These are phyloP conservation scores for Psilocybe cubensis DNA, from an alignment of 768 basidiomycete species.

Conservation along the genomic window DNA sequence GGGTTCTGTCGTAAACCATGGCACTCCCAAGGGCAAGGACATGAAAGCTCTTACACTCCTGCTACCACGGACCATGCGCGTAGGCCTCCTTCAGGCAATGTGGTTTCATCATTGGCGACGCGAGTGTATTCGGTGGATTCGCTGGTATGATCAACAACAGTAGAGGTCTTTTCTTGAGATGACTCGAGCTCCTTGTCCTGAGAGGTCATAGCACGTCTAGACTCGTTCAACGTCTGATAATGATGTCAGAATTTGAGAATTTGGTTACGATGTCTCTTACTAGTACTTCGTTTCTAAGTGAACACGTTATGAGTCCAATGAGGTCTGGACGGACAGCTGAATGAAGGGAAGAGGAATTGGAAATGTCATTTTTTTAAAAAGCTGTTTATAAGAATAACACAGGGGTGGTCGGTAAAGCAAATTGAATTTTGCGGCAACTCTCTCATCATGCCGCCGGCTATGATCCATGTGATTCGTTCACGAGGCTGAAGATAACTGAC, in stretches of 20 bases:
- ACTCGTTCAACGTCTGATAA: not conserved
- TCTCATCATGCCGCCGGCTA: not conserved
- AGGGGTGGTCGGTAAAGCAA: not conserved
- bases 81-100: constrained; percentile 42
- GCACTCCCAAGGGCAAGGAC: not conserved
- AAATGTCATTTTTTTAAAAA: not conserved
- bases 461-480: constrained; percentile 3
- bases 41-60: constrained; percentile 42
- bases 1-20: not conserved
- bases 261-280: not conserved
- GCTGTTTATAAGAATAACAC: not conserved
- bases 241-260: not conserved
- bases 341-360: not conserved
- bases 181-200: not conserved
- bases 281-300: too few relatives aligned
- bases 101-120: constrained; percentile 4
- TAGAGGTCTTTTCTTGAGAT: constrained; percentile 1
- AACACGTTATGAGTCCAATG: not conserved
- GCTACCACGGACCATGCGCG: constrained; percentile 45
- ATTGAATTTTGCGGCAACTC: not conserved
- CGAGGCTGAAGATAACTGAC: not conserved
- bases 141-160: not conserved
- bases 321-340: not conserved
- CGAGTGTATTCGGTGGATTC: constrained; percentile 1
- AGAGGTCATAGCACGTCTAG: constrained; percentile 2